Evolutionary conservation across 257 asterid species (phyloP).

Genomic region (Solanum etuberosum): DNA sequence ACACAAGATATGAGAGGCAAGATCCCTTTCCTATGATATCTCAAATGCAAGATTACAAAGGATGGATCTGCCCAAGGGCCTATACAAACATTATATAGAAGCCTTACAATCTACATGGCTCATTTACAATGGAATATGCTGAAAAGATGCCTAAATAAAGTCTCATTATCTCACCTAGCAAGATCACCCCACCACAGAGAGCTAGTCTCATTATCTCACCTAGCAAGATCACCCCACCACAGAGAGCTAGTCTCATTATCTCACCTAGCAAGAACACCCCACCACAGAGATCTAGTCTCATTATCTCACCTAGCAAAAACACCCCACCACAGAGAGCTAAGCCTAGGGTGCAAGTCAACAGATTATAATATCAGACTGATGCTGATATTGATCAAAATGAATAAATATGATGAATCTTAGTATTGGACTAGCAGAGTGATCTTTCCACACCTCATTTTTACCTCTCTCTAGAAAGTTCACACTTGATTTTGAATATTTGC

Average conservation of each 20-base stretch:
- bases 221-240: background rate
- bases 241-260: background rate
- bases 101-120: background rate
- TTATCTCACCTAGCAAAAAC: background rate
- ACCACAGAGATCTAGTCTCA: background rate
- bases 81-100: background rate
- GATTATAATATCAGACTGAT: background rate
- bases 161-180: background rate
- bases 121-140: background rate
- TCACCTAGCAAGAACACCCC: background rate
- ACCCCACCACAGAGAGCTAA: background rate
- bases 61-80: background rate
- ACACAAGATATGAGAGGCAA: background rate
- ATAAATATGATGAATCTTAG: background rate
- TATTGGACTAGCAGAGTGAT: background rate
- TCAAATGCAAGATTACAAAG: background rate
- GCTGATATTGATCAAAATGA: background rate
- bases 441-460: background rate
- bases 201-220: background rate
- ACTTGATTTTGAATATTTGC: background rate
- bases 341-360: background rate
- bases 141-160: background rate
- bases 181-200: background rate
- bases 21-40: background rate
- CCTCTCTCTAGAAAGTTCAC: background rate